Evolutionary conservation across 805 yeast species (phyloP).

Genomic region (Jamesozyma lodderae): DNA sequence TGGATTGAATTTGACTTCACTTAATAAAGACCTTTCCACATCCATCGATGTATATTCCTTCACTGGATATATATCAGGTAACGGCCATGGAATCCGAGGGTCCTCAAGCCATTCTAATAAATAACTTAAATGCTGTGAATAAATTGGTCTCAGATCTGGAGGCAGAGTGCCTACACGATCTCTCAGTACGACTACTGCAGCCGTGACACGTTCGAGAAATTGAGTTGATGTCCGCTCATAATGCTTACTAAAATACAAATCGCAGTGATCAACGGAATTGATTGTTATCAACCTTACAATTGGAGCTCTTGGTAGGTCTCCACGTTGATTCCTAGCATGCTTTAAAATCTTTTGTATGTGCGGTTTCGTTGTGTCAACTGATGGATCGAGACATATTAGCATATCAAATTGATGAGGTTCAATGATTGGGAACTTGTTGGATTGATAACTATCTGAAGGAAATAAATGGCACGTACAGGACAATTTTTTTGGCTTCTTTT

Average conservation of each 20-base stretch:
- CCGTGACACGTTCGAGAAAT: slow-evolving; percentile 58
- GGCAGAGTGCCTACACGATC: slow-evolving; percentile 78
- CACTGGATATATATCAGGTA: slow-evolving; percentile 62
- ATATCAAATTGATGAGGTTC: slow-evolving; percentile 39
- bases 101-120: slow-evolving; percentile 53
- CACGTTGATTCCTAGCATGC: slow-evolving; percentile 23
- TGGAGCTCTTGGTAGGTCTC: slow-evolving; percentile 35
- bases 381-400: slow-evolving; percentile 54
- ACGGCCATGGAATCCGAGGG: slow-evolving; percentile 52
- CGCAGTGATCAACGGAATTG: slow-evolving; percentile 78
- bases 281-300: slow-evolving; percentile 64
- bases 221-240: slow-evolving; percentile 29
- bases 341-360: slow-evolving; percentile 28
- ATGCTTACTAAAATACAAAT: slow-evolving; percentile 38
- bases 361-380: slow-evolving; percentile 37
- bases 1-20: slow-evolving; percentile 58
- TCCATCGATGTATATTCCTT: slow-evolving; percentile 59
- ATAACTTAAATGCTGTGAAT: slow-evolving; percentile 54
- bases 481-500: slow-evolving; percentile 27
- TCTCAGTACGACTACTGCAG: slow-evolving; percentile 74
- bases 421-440: slow-evolving; percentile 14
- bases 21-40: slow-evolving; percentile 67
- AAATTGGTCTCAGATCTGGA: slow-evolving; percentile 68
- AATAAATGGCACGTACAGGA: slow-evolving; percentile 37
- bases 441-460: slow-evolving; percentile 29